phyloP scores from a whole-genome alignment of 345 rosid species.

The Ceriops tagal region DNA sequence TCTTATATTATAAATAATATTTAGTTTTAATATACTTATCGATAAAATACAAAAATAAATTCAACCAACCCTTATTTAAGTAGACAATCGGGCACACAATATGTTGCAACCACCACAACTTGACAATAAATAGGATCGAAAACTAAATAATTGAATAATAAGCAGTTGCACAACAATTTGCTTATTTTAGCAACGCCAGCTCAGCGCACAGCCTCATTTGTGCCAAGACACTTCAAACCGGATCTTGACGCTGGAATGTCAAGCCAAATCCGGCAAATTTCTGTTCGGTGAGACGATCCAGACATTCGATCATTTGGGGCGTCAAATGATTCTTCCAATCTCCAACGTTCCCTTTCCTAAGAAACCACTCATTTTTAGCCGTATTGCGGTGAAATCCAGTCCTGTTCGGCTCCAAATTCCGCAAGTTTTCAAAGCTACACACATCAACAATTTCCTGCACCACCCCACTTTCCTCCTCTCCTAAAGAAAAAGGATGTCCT shows the following conservation, averaged over 20 bases:
- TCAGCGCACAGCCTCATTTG: too few species aligned
- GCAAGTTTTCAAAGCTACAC: conserved; percentile 6
- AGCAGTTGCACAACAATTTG: too few species aligned
- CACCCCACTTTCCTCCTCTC: background rate
- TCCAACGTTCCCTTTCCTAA: conserved; percentile 1
- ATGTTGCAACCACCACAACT: too few species aligned
- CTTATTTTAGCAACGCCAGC: too few species aligned
- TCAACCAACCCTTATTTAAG: too few species aligned
- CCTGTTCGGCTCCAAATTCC: background rate
- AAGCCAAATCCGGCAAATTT: background rate
- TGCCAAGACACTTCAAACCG: too few species aligned
- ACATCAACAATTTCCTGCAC: background rate
- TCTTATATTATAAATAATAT: too few species aligned
- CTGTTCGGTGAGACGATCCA: background rate
- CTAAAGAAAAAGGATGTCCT: background rate
- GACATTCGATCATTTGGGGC: background rate
- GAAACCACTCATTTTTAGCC: background rate
- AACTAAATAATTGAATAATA: too few species aligned
- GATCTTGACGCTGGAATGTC: background rate
- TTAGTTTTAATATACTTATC: too few species aligned
- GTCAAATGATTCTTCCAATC: background rate
- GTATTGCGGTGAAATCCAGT: background rate
- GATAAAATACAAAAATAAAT: too few species aligned
- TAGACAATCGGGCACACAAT: too few species aligned
- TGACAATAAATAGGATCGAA: too few species aligned